These are phyloP conservation scores for Podaxis sp. DNA, from an alignment of 768 basidiomycete genomes.

Conservation along the genomic window DNA sequence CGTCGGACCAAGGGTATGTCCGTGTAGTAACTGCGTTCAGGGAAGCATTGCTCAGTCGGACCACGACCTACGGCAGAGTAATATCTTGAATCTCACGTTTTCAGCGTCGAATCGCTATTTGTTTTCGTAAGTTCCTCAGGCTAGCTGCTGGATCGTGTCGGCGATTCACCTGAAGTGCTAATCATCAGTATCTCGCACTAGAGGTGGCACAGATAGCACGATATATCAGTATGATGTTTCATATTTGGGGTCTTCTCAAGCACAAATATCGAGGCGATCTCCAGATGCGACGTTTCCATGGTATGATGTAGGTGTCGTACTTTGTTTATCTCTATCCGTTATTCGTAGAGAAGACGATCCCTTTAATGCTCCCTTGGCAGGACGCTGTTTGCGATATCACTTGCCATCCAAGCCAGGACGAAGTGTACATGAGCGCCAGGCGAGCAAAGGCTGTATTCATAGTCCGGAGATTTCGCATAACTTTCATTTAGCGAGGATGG, in stretches of 20 bases:
- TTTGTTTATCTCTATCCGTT: background rate
- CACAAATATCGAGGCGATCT: conserved; percentile 13
- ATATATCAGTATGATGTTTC: conserved; percentile 53
- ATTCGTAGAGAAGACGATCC: background rate
- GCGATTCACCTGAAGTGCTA: conserved; percentile 3
- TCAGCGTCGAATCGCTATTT: conserved; percentile 61
- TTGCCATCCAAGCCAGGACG: conserved; percentile 64
- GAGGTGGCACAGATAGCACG: conserved; percentile 50
- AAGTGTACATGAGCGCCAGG: conserved; percentile 70
- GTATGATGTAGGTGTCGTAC: conserved; percentile 17
- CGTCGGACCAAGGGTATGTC: conserved; percentile 41
- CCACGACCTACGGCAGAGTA: conserved; percentile 39
- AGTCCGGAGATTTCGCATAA: background rate
- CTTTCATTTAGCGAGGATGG: conserved; percentile 59
- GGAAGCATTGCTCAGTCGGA: background rate
- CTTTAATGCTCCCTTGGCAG: conserved; percentile 28
- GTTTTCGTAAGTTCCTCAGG: conserved; percentile 48
- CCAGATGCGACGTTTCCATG: conserved; percentile 13
- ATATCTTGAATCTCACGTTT: conserved; percentile 69
- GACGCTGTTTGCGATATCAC: conserved; percentile 61
- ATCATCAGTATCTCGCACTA: conserved; percentile 17
- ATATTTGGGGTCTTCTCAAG: conserved; percentile 23
- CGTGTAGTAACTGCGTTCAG: background rate
- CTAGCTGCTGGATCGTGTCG: conserved; percentile 9
- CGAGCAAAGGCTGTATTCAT: conserved; percentile 22